These are phyloP conservation scores for Amanita rubescens DNA, from an alignment of 768 basidiomycete species.

Conservation along the genomic window DNA sequence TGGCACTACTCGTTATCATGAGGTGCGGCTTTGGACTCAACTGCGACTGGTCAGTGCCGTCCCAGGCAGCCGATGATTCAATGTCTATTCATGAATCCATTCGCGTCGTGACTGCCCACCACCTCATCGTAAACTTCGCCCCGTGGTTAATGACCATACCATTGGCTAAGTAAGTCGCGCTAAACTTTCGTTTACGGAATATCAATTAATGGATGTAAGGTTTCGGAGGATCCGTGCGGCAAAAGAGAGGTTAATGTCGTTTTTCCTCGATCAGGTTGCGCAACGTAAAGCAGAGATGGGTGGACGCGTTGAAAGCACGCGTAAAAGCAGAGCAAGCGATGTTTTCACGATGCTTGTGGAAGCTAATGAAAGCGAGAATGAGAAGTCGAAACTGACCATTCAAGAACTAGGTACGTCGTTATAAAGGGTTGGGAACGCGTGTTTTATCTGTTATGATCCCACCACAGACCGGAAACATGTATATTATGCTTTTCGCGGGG, in stretches of 20 bases:
- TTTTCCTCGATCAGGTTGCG: constrained; percentile 31
- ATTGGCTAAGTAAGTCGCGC: constrained; percentile 25
- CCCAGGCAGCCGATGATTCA: constrained; percentile 25
- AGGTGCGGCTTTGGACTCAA: constrained; percentile 40
- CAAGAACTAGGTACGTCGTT: constrained; percentile 17
- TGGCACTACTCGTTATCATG: constrained; percentile 33
- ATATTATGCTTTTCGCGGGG: constrained; percentile 47
- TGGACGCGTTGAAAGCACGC: too few species aligned
- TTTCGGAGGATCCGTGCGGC: constrained; percentile 22
- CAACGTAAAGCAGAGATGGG: constrained; percentile 25
- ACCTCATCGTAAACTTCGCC: constrained; percentile 12
- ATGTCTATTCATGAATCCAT: constrained; percentile 34
- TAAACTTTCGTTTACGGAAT: neutral
- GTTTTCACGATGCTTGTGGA: constrained; percentile 35
- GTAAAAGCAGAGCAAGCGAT: constrained; percentile 15
- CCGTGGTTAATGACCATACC: constrained; percentile 8
- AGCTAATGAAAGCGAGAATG: constrained; percentile 26
- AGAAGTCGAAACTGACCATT: constrained; percentile 32
- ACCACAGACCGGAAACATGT: constrained; percentile 44
- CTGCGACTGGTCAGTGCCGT: constrained; percentile 33
- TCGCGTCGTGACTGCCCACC: constrained; percentile 23
- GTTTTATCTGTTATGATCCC: neutral
- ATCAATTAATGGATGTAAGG: constrained; percentile 12
- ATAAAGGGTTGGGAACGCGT: neutral
- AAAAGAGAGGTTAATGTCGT: constrained; percentile 22